A percentile compares a stretch with the other conserved stretches of the same genome.
Evolutionary conservation across 176 grass and related monocot genomes (phyloP).

Genomic region (Avena insularis): DNA sequence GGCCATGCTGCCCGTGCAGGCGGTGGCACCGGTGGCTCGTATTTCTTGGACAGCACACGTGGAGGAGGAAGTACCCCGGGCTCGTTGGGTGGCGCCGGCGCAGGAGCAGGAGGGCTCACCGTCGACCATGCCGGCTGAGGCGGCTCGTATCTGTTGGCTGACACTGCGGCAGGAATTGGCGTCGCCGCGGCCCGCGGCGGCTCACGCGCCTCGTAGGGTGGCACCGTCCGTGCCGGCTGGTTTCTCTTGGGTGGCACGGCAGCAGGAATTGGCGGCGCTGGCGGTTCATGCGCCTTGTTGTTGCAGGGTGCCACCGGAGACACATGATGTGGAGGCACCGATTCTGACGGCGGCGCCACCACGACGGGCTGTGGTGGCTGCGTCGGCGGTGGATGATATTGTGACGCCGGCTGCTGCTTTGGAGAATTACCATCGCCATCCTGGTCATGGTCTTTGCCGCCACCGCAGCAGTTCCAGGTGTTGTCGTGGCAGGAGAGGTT

Average conservation of each 20-base stretch:
- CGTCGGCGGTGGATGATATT: neutral
- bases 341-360: neutral
- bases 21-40: neutral
- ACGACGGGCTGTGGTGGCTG: neutral
- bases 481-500: slow-evolving; percentile 33
- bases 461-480: slow-evolving; percentile 29
- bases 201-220: neutral
- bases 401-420: neutral
- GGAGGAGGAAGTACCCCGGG: neutral
- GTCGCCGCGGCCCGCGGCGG: neutral
- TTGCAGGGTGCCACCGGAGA: neutral
- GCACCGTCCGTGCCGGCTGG: neutral
- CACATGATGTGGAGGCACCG: neutral
- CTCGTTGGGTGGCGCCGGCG: neutral
- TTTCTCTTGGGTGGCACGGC: neutral
- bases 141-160: neutral
- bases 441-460: neutral
- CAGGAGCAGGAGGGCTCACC: neutral
- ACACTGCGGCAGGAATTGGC: neutral
- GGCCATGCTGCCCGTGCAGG: neutral
- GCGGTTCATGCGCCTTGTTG: neutral
- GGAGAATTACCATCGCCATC: neutral
- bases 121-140: neutral
- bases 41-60: neutral
- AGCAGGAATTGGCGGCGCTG: neutral